A percentile compares a stretch with the other conserved stretches of the same genome.
Conservation (phyloP, 1,284 basidiomycete genomes). For the Moesziomyces sp. region DNA sequence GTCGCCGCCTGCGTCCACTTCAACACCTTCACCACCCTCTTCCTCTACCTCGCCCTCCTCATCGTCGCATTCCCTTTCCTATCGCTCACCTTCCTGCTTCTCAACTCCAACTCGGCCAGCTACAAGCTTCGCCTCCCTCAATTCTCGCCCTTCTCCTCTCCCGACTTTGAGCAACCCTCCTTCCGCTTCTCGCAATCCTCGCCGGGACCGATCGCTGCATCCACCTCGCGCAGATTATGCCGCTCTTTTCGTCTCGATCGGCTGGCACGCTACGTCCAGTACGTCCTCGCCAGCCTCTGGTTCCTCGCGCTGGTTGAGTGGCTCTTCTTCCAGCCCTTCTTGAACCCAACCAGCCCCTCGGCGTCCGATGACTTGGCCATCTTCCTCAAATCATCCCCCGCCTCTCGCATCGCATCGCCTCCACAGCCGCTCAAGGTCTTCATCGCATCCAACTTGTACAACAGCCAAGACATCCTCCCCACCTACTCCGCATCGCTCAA, state of each 20-base stretch:
- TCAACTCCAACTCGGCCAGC: conserved; percentile 4
- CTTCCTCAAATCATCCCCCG: conserved; percentile 4
- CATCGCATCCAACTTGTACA: conserved; percentile 59
- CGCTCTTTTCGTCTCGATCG: conserved; percentile 3
- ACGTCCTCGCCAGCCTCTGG: conserved; percentile 25
- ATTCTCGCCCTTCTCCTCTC: conserved; percentile 5
- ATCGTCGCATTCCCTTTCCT: conserved; percentile 31
- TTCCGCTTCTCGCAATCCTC: not conserved
- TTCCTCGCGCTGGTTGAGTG: conserved; percentile 27
- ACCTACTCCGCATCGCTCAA: conserved; percentile 41
- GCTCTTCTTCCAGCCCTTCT: conserved; percentile 23
- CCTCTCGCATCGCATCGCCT: not conserved
- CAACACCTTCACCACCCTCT: conserved; percentile 38
- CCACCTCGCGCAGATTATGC: conserved; percentile 6
- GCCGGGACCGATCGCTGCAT: not conserved
- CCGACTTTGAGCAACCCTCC: conserved; percentile 2
- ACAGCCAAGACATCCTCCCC: conserved; percentile 54
- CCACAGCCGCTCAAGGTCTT: conserved; percentile 32
- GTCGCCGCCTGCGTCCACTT: conserved; percentile 37
- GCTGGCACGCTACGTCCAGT: conserved; percentile 17
- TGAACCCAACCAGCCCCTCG: not conserved
- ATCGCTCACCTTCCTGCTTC: conserved; percentile 16
- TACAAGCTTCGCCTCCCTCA: conserved; percentile 15
- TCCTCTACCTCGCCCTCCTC: conserved; percentile 33
- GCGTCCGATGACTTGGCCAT: conserved; percentile 7